These are phyloP conservation scores for Globisporangium orthogonon DNA, from an alignment of 352 stramenopile genomes.

Conservation along the genomic window DNA sequence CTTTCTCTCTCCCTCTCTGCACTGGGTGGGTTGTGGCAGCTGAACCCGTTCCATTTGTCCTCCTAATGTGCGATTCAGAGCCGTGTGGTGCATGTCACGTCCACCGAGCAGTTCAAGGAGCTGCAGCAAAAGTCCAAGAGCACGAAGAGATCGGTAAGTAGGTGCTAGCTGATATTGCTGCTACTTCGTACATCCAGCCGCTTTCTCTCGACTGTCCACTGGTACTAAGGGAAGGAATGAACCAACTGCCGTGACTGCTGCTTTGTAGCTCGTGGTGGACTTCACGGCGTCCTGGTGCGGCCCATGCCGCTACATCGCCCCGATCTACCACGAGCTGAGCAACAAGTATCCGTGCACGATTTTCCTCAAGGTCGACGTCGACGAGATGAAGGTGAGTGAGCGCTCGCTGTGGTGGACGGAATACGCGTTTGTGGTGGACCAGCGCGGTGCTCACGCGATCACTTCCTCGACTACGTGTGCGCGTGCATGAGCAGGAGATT, in stretches of 20 bases:
- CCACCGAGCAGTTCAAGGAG: slow-evolving; percentile 66
- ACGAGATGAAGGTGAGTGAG: slow-evolving; percentile 53
- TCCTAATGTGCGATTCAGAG: slow-evolving; percentile 21
- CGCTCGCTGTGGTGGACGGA: no score
- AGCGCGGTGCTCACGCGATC: not conserved
- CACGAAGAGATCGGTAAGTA: slow-evolving; percentile 52
- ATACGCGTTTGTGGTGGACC: no score
- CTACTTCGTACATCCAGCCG: not conserved
- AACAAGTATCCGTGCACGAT: slow-evolving; percentile 79
- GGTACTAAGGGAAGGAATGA: not conserved
- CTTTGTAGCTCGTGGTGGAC: slow-evolving; percentile 61
- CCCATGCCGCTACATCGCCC: slow-evolving; percentile 83
- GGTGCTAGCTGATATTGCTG: not conserved
- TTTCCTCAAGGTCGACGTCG: slow-evolving; percentile 89
- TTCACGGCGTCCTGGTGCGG: slow-evolving; percentile 88
- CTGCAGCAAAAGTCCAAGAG: slow-evolving; percentile 58
- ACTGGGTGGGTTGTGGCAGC: not conserved
- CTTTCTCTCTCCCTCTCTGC: not conserved
- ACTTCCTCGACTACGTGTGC: not conserved
- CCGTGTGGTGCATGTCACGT: slow-evolving; percentile 65
- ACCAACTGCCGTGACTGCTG: not conserved
- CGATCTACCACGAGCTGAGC: slow-evolving; percentile 80
- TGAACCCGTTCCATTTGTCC: no score
- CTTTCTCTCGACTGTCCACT: not conserved
- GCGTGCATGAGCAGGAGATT: slow-evolving; percentile 31